Conservation (phyloP, 2,329 filamentous ascomycete genomes). For the Chrysoporthe deuterocubensis region DNA sequence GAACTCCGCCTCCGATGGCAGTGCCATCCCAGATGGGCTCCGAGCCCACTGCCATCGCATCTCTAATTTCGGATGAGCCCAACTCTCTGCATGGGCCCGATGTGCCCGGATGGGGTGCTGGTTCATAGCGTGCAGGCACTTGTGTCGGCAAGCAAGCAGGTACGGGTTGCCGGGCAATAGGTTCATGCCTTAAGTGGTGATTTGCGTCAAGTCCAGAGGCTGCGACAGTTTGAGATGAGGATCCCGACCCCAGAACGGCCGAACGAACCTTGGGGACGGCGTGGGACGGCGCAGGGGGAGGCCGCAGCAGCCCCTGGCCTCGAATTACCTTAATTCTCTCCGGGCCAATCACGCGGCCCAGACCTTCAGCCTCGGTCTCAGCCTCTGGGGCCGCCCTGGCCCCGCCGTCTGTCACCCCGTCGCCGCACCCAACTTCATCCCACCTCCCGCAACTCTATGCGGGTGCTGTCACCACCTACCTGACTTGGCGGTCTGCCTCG, state of each 20-base stretch:
- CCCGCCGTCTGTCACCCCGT: slow-evolving; percentile 10
- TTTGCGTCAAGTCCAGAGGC: slow-evolving; percentile 31
- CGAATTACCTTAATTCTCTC: slow-evolving; percentile 20
- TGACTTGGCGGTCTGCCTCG: neutral
- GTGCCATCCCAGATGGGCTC: too few species aligned
- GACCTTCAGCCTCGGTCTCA: neutral
- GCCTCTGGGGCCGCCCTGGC: neutral
- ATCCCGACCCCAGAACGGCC: slow-evolving; percentile 23
- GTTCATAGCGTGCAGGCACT: neutral
- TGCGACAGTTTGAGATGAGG: slow-evolving; percentile 34
- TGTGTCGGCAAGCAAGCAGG: neutral
- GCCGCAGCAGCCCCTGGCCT: neutral
- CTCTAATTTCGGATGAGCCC: too few species aligned
- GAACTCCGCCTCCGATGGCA: too few species aligned
- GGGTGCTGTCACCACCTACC: neutral
- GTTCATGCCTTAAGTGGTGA: slow-evolving; percentile 32
- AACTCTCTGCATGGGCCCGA: too few species aligned
- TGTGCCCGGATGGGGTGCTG: too few species aligned
- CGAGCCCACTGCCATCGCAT: too few species aligned
- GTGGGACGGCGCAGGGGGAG: neutral
- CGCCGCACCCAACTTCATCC: neutral
- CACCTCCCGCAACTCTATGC: neutral
- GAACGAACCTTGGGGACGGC: neutral
- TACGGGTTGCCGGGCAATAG: slow-evolving; percentile 5
- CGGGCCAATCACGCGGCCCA: slow-evolving; percentile 14